These are phyloP conservation scores for Apiotrichum veenhuisii DNA, from an alignment of 1,284 basidiomycete species.

Conservation along the genomic window DNA sequence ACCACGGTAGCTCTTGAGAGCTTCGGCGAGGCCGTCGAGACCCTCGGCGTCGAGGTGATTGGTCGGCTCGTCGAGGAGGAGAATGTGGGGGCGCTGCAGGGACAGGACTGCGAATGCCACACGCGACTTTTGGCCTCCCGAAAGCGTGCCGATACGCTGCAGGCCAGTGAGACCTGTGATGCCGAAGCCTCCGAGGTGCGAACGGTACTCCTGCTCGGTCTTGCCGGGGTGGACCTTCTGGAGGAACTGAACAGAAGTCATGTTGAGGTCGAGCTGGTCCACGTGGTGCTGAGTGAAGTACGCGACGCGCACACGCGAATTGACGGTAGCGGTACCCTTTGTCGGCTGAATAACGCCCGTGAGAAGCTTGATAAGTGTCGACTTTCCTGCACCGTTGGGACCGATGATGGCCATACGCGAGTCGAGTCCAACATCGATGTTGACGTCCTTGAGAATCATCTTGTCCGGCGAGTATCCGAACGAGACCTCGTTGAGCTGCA, in stretches of 20 bases:
- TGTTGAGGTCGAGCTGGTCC: constrained; percentile 77
- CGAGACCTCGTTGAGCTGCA: constrained; percentile 86
- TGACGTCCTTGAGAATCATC: constrained; percentile 72
- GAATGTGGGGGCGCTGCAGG: constrained; percentile 78
- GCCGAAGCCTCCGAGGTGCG: constrained; percentile 95
- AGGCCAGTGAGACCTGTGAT: constrained; percentile 91
- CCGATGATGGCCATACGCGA: constrained; percentile 89
- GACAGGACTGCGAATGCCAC: constrained; percentile 93
- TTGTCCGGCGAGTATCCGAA: constrained; percentile 87
- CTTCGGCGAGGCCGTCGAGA: constrained; percentile 92
- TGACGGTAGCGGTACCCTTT: constrained; percentile 78
- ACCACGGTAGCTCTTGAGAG: constrained; percentile 87
- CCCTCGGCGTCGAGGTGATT: constrained; percentile 89
- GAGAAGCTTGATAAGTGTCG: constrained; percentile 74
- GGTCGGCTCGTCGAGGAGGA: constrained; percentile 92
- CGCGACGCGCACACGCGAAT: constrained; percentile 82
- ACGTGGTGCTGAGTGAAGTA: constrained; percentile 99
- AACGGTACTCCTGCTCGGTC: constrained; percentile 93
- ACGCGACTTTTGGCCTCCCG: constrained; percentile 92
- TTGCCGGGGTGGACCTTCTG: constrained; percentile 88
- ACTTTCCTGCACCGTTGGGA: constrained; percentile 57
- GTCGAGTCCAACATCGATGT: constrained; percentile 86
- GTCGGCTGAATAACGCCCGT: constrained; percentile 83
- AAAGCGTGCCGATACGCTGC: constrained; percentile 55
- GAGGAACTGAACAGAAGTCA: constrained; percentile 89